These are phyloP conservation scores for Globisporangium recalcitrans DNA, from an alignment of 352 stramenopile genomes.

Conservation along the genomic window DNA sequence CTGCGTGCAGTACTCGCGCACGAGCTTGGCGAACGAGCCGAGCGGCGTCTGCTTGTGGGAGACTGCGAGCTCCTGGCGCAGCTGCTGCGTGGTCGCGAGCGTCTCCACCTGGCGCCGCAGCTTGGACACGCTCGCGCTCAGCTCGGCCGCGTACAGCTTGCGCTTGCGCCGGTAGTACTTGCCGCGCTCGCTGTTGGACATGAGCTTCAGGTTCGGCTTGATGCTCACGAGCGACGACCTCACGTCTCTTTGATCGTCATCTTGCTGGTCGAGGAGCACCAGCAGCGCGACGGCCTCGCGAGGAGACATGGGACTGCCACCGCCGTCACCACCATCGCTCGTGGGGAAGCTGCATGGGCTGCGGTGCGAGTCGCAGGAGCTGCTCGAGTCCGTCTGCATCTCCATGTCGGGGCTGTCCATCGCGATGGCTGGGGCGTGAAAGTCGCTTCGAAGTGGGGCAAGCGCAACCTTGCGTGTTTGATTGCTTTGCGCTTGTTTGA, in stretches of 20 bases:
- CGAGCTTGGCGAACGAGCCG: constrained; percentile 26
- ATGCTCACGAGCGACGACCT: constrained; percentile 11
- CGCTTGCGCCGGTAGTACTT: constrained; percentile 59
- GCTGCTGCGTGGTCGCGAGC: constrained; percentile 28
- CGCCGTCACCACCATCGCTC: neutral
- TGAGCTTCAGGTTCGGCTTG: constrained; percentile 33
- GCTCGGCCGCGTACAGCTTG: constrained; percentile 38
- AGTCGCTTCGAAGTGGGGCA: neutral
- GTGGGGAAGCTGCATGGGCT: neutral
- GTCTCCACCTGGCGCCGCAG: constrained; percentile 45
- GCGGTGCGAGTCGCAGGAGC: neutral
- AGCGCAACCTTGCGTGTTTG: neutral
- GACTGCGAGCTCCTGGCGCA: constrained; percentile 27
- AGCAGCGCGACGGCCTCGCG: neutral
- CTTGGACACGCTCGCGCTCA: constrained; percentile 29
- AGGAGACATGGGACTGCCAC: neutral
- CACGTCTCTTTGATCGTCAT: neutral
- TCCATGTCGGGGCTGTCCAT: constrained; percentile 3
- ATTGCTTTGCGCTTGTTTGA: neutral
- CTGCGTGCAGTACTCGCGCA: constrained; percentile 46
- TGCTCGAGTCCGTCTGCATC: constrained; percentile 3
- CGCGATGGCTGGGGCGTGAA: neutral
- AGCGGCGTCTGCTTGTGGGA: constrained; percentile 16
- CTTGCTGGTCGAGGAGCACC: neutral
- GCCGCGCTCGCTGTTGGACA: constrained; percentile 60